phyloP scores from a whole-genome alignment of 805 yeast species.

The Diddensiella transvaalensis region DNA sequence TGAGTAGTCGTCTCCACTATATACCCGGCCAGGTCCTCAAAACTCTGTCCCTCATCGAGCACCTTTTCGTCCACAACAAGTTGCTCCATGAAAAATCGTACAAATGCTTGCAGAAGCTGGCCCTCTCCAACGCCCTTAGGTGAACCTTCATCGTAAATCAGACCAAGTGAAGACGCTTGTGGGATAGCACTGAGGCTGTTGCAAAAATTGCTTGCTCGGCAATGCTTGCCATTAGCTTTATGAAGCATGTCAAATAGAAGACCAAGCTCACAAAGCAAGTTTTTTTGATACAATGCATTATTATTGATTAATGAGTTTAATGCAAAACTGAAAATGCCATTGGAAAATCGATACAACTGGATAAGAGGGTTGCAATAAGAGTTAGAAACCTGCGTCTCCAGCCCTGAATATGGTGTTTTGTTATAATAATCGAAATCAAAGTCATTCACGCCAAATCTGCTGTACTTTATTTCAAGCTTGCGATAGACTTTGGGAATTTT shows the following conservation, averaged over 20 bases:
- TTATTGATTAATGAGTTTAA: slow-evolving; percentile 47
- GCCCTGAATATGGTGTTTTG: slow-evolving; percentile 67
- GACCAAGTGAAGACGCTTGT: slow-evolving; percentile 50
- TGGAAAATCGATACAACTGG: slow-evolving; percentile 75
- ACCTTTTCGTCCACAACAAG: slow-evolving; percentile 47
- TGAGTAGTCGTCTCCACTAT: slow-evolving; percentile 21
- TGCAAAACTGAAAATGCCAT: slow-evolving; percentile 65
- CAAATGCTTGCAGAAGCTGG: slow-evolving; percentile 48
- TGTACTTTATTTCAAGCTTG: slow-evolving; percentile 71
- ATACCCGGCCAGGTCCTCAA: slow-evolving; percentile 18
- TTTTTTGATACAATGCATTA: background rate
- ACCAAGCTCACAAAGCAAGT: slow-evolving; percentile 73
- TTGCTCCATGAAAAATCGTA: slow-evolving; percentile 53
- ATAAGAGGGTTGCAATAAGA: slow-evolving; percentile 73
- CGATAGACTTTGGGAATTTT: slow-evolving; percentile 71
- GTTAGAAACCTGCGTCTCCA: slow-evolving; percentile 84
- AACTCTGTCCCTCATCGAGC: background rate
- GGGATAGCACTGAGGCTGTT: slow-evolving; percentile 45
- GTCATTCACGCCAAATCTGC: slow-evolving; percentile 88
- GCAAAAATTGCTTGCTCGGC: slow-evolving; percentile 78
- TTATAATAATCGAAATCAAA: slow-evolving; percentile 89
- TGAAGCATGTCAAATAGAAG: slow-evolving; percentile 87
- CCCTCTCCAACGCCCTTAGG: slow-evolving; percentile 16
- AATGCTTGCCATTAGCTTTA: slow-evolving; percentile 73
- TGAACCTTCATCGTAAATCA: slow-evolving; percentile 45